A percentile compares a stretch with the other conserved stretches of the same genome.
Evolutionary conservation across 768 basidiomycete genomes (phyloP).

Genomic region (Tulasnella sp.): DNA sequence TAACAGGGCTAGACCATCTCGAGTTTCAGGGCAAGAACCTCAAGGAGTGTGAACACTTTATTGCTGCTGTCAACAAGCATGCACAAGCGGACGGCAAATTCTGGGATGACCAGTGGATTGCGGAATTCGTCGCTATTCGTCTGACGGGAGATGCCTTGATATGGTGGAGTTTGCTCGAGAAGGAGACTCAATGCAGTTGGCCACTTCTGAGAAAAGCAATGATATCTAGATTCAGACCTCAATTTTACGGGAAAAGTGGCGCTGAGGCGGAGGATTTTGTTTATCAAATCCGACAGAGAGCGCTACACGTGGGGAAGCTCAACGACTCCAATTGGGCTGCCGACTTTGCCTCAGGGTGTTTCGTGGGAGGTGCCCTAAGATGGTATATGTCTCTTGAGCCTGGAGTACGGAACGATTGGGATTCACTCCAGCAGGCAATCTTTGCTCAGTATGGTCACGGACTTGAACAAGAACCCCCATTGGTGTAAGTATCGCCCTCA

Average conservation of each 20-base stretch:
- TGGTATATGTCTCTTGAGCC: neutral
- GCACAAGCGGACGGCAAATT: neutral
- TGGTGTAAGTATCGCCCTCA: neutral
- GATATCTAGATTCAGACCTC: neutral
- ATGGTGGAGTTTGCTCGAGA: neutral
- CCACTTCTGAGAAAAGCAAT: neutral
- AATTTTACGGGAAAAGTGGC: slow-evolving; percentile 11
- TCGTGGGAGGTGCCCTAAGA: neutral
- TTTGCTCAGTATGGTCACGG: neutral
- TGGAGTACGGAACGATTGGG: neutral
- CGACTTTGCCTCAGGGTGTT: neutral
- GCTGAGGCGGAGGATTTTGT: neutral
- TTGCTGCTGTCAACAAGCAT: neutral
- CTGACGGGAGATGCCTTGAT: neutral
- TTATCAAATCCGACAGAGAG: neutral
- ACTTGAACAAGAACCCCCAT: neutral
- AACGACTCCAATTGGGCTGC: neutral
- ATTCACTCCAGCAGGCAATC: neutral
- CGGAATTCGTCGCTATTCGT: neutral
- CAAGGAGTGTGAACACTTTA: neutral
- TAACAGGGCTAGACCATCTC: neutral
- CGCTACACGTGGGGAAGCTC: neutral
- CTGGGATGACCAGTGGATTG: neutral
- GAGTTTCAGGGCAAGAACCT: neutral
- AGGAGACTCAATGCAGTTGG: neutral